A percentile compares a stretch with the other conserved stretches of the same genome.
Evolutionary conservation across 2,329 filamentous ascomycete species (phyloP).

Genomic region (Claviceps sp.): DNA sequence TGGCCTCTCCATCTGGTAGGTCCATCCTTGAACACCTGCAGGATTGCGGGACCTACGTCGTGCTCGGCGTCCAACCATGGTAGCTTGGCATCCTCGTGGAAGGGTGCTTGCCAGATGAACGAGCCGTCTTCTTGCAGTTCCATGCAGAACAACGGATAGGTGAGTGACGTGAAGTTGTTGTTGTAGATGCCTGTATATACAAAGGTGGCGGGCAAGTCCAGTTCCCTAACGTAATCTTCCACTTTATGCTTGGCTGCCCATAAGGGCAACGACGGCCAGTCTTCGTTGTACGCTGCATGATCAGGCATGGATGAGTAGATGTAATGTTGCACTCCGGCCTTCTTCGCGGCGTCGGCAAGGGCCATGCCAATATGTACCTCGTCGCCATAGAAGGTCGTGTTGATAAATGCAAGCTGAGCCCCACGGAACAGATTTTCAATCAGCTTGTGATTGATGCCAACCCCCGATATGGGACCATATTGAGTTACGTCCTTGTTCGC

Average conservation of each 20-base stretch:
- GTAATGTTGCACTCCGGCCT: slow-evolving; percentile 74
- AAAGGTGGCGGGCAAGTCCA: slow-evolving; percentile 77
- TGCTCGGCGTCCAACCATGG: slow-evolving; percentile 96
- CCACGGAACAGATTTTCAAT: slow-evolving; percentile 70
- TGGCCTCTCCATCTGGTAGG: slow-evolving; percentile 66
- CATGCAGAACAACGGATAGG: slow-evolving; percentile 92
- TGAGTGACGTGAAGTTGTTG: slow-evolving; percentile 93
- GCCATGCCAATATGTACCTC: slow-evolving; percentile 82
- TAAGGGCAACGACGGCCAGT: slow-evolving; percentile 73
- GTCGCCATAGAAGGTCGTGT: slow-evolving; percentile 94
- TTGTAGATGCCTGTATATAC: slow-evolving; percentile 97
- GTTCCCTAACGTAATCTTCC: slow-evolving; percentile 76
- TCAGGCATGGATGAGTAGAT: slow-evolving; percentile 97
- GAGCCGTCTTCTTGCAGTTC: slow-evolving; percentile 72
- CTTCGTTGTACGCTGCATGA: slow-evolving; percentile 62
- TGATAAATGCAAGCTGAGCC: slow-evolving; percentile 86
- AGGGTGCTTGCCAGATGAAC: slow-evolving; percentile 87
- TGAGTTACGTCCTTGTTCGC: slow-evolving; percentile 50
- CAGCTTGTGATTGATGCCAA: slow-evolving; percentile 57
- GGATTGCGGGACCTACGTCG: slow-evolving; percentile 79
- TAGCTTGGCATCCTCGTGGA: slow-evolving; percentile 75
- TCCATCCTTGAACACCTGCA: slow-evolving; percentile 93
- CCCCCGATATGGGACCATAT: slow-evolving; percentile 48
- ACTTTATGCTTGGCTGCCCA: slow-evolving; percentile 90
- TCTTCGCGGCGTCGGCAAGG: slow-evolving; percentile 79